Evolutionary conservation across 2,329 filamentous ascomycete genomes (phyloP).

Genomic region (Nemania diffusa): DNA sequence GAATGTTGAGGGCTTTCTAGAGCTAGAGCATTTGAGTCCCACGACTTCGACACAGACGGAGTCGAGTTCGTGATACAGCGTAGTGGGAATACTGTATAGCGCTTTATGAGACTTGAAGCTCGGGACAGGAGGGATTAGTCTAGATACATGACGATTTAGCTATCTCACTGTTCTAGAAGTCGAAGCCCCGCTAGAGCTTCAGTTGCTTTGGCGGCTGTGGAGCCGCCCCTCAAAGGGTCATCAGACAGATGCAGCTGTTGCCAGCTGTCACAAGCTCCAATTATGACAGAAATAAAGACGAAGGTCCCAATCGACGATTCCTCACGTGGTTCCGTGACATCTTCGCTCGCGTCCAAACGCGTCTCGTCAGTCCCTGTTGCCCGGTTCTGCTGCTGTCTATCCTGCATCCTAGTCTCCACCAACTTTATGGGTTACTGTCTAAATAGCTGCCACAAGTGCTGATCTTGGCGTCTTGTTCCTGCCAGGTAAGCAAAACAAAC

Average conservation of each 20-base stretch:
- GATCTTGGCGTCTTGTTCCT: background rate
- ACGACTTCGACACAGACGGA: background rate
- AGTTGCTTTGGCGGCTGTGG: no score
- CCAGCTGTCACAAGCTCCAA: no score
- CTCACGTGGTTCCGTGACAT: constrained; percentile 40
- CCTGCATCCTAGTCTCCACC: constrained; percentile 10
- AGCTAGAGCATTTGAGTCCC: background rate
- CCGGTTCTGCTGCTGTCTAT: background rate
- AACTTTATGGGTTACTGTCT: constrained; percentile 6
- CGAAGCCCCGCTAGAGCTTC: no score
- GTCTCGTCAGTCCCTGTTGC: background rate
- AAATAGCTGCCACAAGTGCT: background rate
- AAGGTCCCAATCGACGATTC: background rate
- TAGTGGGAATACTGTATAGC: background rate
- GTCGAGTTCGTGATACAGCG: background rate
- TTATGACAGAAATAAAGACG: no score
- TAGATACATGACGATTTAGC: no score
- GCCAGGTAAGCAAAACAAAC: background rate
- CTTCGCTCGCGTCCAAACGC: constrained; percentile 30
- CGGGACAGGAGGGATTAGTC: background rate
- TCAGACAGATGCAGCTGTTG: no score
- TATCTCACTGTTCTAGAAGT: no score
- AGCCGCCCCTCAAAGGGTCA: no score
- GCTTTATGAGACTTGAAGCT: background rate
- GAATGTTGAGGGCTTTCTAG: background rate